Conservation (phyloP, 1,284 basidiomycete genomes). For the Microbotryum saponariae region DNA sequence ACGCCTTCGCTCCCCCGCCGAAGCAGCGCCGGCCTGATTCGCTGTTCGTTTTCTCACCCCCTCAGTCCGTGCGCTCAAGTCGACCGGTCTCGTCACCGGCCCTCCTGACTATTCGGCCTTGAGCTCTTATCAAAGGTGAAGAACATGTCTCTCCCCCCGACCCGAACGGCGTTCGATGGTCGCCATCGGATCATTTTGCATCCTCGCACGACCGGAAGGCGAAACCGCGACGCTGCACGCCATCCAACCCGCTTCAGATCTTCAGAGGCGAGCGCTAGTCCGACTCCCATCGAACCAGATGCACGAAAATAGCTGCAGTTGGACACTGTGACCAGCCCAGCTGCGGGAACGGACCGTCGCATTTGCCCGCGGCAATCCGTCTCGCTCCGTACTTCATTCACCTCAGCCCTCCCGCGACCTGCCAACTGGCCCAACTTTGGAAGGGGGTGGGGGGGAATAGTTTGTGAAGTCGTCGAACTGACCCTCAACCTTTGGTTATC, state of each 20-base stretch:
- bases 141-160: background rate
- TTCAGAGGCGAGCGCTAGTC: too few relatives aligned
- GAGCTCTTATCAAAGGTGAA: slow-evolving; percentile 55
- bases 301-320: too few relatives aligned
- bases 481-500: background rate
- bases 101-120: slow-evolving; percentile 66
- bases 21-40: too few relatives aligned
- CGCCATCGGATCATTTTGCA: background rate
- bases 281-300: too few relatives aligned
- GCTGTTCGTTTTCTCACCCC: background rate
- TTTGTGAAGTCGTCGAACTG: background rate
- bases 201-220: background rate
- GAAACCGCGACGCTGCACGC: background rate
- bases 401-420: background rate
- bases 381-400: background rate
- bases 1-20: too few relatives aligned
- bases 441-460: background rate
- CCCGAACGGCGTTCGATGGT: background rate
- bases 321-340: background rate
- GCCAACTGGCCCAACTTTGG: background rate
- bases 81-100: slow-evolving; percentile 72
- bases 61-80: slow-evolving; percentile 86
- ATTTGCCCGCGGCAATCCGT: background rate
- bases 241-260: too few relatives aligned
- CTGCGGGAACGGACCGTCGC: background rate